phyloP scores from a whole-genome alignment of 192 early-diverging fungal species.

The Coemansia sp. region DNA sequence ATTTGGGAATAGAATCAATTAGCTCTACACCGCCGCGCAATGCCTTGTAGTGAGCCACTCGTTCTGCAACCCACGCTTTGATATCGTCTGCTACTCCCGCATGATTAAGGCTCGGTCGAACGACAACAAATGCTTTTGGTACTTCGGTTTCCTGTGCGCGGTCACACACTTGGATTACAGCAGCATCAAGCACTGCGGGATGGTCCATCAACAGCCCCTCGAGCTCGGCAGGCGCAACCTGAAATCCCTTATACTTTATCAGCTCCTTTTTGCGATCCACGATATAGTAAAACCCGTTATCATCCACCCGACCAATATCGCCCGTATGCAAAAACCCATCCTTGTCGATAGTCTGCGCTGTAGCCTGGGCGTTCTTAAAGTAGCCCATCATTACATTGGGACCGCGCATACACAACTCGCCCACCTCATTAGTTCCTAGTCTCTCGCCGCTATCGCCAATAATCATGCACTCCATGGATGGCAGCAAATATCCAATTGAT shows the following conservation, averaged over 20 bases:
- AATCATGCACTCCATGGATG: conserved; percentile 73
- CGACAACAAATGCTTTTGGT: conserved; percentile 80
- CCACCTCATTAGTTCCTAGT: conserved; percentile 61
- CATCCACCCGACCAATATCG: conserved; percentile 74
- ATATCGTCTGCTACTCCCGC: conserved; percentile 44
- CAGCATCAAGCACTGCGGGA: conserved; percentile 66
- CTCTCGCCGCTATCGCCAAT: conserved; percentile 72
- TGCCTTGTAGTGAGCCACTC: conserved; percentile 76
- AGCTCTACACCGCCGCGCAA: conserved; percentile 76
- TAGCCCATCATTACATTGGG: conserved; percentile 91
- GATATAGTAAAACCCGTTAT: conserved; percentile 62
- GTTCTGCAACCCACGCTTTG: conserved; percentile 58
- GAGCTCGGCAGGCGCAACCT: conserved; percentile 87
- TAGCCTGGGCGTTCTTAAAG: conserved; percentile 78
- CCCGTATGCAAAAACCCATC: conserved; percentile 85
- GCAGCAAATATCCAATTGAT: conserved; percentile 69
- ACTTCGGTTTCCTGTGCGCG: conserved; percentile 66
- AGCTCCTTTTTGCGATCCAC: conserved; percentile 86
- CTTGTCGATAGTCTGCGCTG: conserved; percentile 64
- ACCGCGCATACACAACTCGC: conserved; percentile 84
- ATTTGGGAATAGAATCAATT: conserved; percentile 73
- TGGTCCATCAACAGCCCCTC: conserved; percentile 75
- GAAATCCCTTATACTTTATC: conserved; percentile 90
- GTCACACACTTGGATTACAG: conserved; percentile 67
- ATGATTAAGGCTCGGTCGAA: conserved; percentile 41